phyloP scores from a whole-genome alignment of 495 filamentous ascomycete genomes.

The Penicillium mononematosum region DNA sequence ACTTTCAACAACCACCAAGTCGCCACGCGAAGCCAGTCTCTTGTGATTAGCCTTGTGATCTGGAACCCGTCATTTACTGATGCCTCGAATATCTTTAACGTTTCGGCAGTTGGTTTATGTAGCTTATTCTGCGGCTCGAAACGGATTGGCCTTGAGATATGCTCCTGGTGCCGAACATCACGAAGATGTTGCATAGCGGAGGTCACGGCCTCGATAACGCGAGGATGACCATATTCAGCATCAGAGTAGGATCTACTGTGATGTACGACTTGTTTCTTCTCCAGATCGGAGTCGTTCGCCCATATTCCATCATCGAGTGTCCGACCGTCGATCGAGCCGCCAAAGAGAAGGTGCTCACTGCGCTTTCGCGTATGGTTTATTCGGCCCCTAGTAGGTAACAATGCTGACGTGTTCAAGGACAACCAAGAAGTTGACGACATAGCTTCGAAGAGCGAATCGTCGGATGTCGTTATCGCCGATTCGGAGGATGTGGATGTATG shows the following conservation, averaged over 20 bases:
- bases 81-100: conserved; percentile 24
- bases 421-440: conserved; percentile 12
- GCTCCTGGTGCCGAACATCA: conserved; percentile 30
- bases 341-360: conserved; percentile 7
- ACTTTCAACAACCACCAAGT: conserved; percentile 51
- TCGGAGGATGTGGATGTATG: conserved; percentile 23
- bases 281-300: conserved; percentile 5
- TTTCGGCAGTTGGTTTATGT: conserved; percentile 30
- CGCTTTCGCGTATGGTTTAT: background rate
- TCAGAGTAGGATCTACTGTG: conserved; percentile 7
- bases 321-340: conserved; percentile 11
- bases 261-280: conserved; percentile 8
- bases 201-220: conserved; percentile 28
- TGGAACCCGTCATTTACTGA: conserved; percentile 29
- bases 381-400: background rate
- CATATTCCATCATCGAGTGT: conserved; percentile 8
- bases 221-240: conserved; percentile 10
- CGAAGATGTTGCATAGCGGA: conserved; percentile 35
- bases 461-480: conserved; percentile 23
- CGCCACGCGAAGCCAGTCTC: conserved; percentile 41
- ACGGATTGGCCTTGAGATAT: conserved; percentile 30
- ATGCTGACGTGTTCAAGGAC: conserved; percentile 8
- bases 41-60: conserved; percentile 28
- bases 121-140: conserved; percentile 33
- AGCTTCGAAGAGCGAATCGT: conserved; percentile 14